These are phyloP conservation scores for Physaria fendleri DNA, from an alignment of 345 rosid genomes.

Conservation along the genomic window DNA sequence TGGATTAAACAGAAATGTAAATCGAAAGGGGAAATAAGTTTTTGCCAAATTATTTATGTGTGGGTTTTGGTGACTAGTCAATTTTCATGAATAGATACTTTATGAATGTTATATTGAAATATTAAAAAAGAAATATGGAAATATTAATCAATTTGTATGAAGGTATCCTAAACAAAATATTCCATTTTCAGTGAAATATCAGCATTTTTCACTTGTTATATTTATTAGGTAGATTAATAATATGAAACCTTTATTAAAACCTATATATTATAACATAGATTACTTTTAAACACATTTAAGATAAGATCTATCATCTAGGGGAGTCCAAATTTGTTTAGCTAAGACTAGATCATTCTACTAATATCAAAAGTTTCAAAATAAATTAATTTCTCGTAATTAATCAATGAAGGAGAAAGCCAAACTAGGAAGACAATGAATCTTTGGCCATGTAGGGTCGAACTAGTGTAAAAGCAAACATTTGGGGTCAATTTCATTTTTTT, in stretches of 20 bases:
- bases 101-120: neutral
- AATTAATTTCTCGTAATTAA: neutral
- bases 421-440: conserved; percentile 4
- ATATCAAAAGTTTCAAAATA: neutral
- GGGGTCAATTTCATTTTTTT: conserved; percentile 11
- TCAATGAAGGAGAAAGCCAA: neutral
- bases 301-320: neutral
- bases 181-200: conserved; percentile 2
- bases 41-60: conserved; percentile 21
- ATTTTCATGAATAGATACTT: conserved; percentile 19
- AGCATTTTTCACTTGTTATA: conserved; percentile 10
- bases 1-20: too few species aligned
- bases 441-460: conserved; percentile 17
- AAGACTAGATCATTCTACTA: conserved; percentile 1
- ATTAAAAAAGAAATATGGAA: neutral
- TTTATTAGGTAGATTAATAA: conserved; percentile 23
- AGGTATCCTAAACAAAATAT: neutral
- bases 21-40: conserved; percentile 15
- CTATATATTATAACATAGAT: conserved; percentile 7
- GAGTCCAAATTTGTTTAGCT: neutral
- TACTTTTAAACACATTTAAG: neutral
- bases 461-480: conserved; percentile 10
- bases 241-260: conserved; percentile 4
- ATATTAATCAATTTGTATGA: neutral
- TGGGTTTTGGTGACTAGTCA: conserved; percentile 32